Percentiles rank a stretch among this genome's conserved stretches.
Conservation (phyloP, 1,139 yeast species). For the Candida sp. region DNA sequence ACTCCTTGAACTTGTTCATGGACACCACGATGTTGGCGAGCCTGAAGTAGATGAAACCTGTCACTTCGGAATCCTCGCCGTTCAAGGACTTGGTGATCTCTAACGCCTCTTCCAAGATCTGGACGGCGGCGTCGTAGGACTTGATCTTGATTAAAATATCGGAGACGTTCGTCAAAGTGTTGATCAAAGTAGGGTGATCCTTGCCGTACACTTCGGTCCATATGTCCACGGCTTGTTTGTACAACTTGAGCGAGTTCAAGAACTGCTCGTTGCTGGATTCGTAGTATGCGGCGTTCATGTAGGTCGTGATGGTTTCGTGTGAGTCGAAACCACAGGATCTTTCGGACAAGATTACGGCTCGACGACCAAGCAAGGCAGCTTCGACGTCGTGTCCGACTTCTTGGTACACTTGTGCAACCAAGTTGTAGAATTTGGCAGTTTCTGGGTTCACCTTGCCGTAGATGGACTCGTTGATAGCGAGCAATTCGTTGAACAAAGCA, state of each 20-base stretch:
- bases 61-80: conserved; percentile 62
- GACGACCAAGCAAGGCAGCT: conserved; percentile 74
- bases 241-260: conserved; percentile 65
- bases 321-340: conserved; percentile 84
- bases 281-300: conserved; percentile 74
- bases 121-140: conserved; percentile 32
- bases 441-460: conserved; percentile 84
- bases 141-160: conserved; percentile 60
- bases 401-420: conserved; percentile 69
- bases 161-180: conserved; percentile 70
- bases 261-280: conserved; percentile 68
- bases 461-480: conserved; percentile 79
- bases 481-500: conserved; percentile 67
- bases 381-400: conserved; percentile 60
- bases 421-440: conserved; percentile 72
- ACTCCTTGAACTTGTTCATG: conserved; percentile 54
- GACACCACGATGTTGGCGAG: conserved; percentile 67
- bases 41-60: conserved; percentile 66
- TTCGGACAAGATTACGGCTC: conserved; percentile 76
- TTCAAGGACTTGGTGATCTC: conserved; percentile 49
- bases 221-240: conserved; percentile 60
- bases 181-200: conserved; percentile 71
- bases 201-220: conserved; percentile 59
- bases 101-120: conserved; percentile 53
- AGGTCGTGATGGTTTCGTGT: conserved; percentile 72